phyloP scores from a whole-genome alignment of 2,329 filamentous ascomycete genomes.

The Colletotrichum lindemuthianum region DNA sequence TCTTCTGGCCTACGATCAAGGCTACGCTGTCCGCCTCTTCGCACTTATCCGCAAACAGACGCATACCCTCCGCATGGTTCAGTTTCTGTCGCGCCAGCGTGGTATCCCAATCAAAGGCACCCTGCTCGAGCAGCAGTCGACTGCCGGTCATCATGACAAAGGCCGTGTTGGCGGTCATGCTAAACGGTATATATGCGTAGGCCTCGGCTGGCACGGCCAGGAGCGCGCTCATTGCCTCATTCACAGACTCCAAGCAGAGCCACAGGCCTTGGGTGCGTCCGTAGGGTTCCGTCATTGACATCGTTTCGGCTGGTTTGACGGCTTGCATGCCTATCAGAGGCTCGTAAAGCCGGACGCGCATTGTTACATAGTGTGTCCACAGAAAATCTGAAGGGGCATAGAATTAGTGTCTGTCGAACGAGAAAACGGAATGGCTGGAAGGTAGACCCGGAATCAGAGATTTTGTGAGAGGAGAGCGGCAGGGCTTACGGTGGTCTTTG shows the following conservation, averaged over 20 bases:
- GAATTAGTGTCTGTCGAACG: no score
- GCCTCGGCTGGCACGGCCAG: slow-evolving; percentile 40
- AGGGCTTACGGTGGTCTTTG: slow-evolving; percentile 8
- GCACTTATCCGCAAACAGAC: slow-evolving; percentile 43
- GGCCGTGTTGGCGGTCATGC: slow-evolving; percentile 42
- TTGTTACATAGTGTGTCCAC: slow-evolving; percentile 46
- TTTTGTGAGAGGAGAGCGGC: neutral
- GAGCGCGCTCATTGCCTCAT: slow-evolving; percentile 42
- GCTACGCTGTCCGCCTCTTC: slow-evolving; percentile 45
- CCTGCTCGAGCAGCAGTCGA: slow-evolving; percentile 48
- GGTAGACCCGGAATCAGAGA: no score
- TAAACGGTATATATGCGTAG: slow-evolving; percentile 45
- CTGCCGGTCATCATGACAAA: slow-evolving; percentile 48
- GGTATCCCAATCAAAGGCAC: slow-evolving; percentile 49
- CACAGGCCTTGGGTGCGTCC: slow-evolving; percentile 49
- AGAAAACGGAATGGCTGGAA: no score
- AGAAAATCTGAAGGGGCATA: slow-evolving; percentile 45
- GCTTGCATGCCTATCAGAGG: slow-evolving; percentile 46
- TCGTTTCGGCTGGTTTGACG: slow-evolving; percentile 29
- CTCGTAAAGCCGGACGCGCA: slow-evolving; percentile 50
- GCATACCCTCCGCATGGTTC: slow-evolving; percentile 44
- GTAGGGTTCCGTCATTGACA: slow-evolving; percentile 35
- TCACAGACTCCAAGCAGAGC: slow-evolving; percentile 46
- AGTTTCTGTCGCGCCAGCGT: slow-evolving; percentile 45
- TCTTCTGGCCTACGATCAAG: slow-evolving; percentile 37